Evolutionary conservation across 2,329 filamentous ascomycete species (phyloP), one percentile per base, ranked within the genome.

Genomic region (Phoma sp.): DNA sequence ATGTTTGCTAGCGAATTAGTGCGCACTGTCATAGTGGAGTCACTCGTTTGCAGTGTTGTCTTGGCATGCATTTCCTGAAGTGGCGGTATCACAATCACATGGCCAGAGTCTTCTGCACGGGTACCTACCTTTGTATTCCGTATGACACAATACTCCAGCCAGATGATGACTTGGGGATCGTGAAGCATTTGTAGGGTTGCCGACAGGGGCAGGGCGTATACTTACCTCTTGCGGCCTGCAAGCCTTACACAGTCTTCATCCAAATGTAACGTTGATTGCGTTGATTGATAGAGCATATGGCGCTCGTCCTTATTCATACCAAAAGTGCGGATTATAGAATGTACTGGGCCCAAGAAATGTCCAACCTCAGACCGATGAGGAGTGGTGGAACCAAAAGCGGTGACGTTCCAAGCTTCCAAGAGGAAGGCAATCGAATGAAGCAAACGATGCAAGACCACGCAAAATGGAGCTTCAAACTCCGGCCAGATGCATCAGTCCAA

Each of bases 231-330:
- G 29, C 9, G 29, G 24, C n/a, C 4, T 35, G 17, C n/a, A 21
- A 36, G 33, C 12, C 10, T n/a, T 35, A 17, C 25, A n/a, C 19
- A 37, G 8, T n/a, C 1, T 37, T 43, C 25, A 33, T 45, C 52
- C 36, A 51, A 51, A 38, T 6, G 17, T 15, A 29, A 22, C 19
- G 8, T 25, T 33, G 15, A 50, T 33, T 47, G 21, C 15, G 32
- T 51, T 51, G 19, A 55, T 57, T 48, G 51, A 36, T 37, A 37
- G 53, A 57, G 57, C 52, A 43, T 44, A 9, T 48, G 39, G 59
- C 55, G 40, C 47, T 51, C 37, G 48, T 68, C 65, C 58, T 67
- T 46, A 65, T 61, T 64, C 61, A 53, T 64, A 61, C 51, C 50
- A 57, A 62, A 40, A 39, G 49, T 57, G 51, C 46, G 54, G 51